Conservation (phyloP, 1,284 basidiomycete genomes). For the Microbotryum intermedium region DNA sequence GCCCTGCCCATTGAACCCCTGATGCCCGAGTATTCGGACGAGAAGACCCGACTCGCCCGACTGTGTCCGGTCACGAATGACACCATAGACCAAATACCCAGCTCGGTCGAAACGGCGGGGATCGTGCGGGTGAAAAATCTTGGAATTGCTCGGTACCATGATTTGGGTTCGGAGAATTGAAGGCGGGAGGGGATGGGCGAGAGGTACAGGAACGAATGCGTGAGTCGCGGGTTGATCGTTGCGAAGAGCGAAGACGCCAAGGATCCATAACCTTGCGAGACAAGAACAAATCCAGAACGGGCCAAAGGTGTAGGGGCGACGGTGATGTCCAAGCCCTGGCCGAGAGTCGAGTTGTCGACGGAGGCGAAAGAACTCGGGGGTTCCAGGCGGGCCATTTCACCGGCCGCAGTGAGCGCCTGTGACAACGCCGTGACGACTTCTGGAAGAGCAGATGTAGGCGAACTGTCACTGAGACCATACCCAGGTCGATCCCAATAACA, state of each 20-base stretch:
- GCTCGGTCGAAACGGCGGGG: conserved; percentile 13
- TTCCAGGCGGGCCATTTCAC: conserved; percentile 27
- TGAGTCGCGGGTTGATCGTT: conserved; percentile 16
- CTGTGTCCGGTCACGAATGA: conserved; percentile 13
- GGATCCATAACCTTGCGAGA: conserved; percentile 16
- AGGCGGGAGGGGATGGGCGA: conserved; percentile 14
- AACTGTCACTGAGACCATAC: conserved; percentile 26
- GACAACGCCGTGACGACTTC: conserved; percentile 22
- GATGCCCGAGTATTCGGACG: conserved; percentile 9
- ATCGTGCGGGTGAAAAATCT: conserved; percentile 14
- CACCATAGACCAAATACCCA: conserved; percentile 14
- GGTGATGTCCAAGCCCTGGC: background rate
- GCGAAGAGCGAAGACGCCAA: conserved; percentile 22
- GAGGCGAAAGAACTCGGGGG: conserved; percentile 10
- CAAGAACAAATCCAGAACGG: conserved; percentile 24
- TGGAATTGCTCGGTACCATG: conserved; percentile 6
- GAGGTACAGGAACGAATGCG: conserved; percentile 26
- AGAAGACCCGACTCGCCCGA: conserved; percentile 12
- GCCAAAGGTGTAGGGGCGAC: conserved; percentile 25
- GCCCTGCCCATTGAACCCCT: conserved; percentile 17
- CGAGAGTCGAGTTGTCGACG: background rate
- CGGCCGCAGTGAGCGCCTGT: conserved; percentile 22
- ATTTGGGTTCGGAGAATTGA: background rate
- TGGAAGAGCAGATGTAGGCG: conserved; percentile 13
- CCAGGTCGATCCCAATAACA: conserved; percentile 29